Conservation (phyloP, 2,329 filamentous ascomycete species). For the Trichophyton verrucosum region DNA sequence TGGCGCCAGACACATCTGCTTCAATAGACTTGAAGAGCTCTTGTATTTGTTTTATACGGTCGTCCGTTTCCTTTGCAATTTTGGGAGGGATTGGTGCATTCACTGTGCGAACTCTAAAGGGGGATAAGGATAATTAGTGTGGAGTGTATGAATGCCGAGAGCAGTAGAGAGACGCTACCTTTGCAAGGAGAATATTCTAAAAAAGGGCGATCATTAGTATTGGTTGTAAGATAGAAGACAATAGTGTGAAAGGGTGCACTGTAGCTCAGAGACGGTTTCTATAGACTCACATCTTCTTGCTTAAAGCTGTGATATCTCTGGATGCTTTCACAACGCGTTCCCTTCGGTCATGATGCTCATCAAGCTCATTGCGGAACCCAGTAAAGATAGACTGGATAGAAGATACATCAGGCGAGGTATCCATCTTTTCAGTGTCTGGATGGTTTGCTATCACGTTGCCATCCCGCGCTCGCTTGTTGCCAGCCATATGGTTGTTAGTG, state of each 20-base stretch:
- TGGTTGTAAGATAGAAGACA: background rate
- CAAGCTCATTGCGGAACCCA: slow-evolving; percentile 71
- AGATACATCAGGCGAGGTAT: slow-evolving; percentile 19
- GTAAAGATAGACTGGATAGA: slow-evolving; percentile 63
- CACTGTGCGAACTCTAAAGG: slow-evolving; percentile 28
- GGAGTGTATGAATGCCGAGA: background rate
- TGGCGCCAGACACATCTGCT: slow-evolving; percentile 62
- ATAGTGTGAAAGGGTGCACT: background rate
- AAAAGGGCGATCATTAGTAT: slow-evolving; percentile 15
- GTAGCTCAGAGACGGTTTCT: background rate
- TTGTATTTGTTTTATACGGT: slow-evolving; percentile 58
- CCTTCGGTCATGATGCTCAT: slow-evolving; percentile 85
- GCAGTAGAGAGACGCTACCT: slow-evolving; percentile 39
- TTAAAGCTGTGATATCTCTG: slow-evolving; percentile 80
- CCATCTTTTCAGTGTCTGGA: slow-evolving; percentile 6
- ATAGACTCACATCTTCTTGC: slow-evolving; percentile 78
- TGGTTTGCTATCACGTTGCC: slow-evolving; percentile 20
- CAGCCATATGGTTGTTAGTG: slow-evolving; percentile 18
- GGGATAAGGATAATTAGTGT: background rate
- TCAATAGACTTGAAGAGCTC: slow-evolving; percentile 55
- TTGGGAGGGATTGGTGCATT: slow-evolving; percentile 46
- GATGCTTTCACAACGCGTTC: slow-evolving; percentile 85
- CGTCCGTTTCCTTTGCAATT: slow-evolving; percentile 57
- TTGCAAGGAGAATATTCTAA: slow-evolving; percentile 72
- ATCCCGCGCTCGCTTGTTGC: slow-evolving; percentile 30